These are phyloP conservation scores for Chondrostereum purpureum DNA, from an alignment of 1,284 basidiomycete species.

Conservation along the genomic window DNA sequence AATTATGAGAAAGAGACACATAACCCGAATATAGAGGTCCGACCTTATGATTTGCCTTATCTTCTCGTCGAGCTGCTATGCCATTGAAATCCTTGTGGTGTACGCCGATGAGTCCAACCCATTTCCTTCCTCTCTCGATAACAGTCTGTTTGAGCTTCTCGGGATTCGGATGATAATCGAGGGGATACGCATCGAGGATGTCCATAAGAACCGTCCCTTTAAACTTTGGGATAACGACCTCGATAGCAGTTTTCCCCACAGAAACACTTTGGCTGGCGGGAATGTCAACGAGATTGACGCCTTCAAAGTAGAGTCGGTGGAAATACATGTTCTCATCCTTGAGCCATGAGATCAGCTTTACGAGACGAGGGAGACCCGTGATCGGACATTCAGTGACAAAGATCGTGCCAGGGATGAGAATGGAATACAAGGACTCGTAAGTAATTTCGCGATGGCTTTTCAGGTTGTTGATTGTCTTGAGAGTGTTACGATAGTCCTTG, in stretches of 20 bases:
- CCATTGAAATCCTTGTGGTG: constrained; percentile 53
- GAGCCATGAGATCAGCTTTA: constrained; percentile 32
- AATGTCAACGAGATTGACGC: constrained; percentile 39
- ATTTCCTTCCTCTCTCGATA: constrained; percentile 43
- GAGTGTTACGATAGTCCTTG: constrained; percentile 39
- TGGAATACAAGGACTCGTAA: constrained; percentile 44
- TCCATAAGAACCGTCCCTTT: constrained; percentile 44
- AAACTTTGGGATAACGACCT: constrained; percentile 33
- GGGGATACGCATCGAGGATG: constrained; percentile 42
- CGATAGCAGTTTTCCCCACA: constrained; percentile 35
- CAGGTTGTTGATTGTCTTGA: constrained; percentile 38
- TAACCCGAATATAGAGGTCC: constrained; percentile 22
- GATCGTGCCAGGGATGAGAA: constrained; percentile 43
- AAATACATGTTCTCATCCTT: constrained; percentile 27
- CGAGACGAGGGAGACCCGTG: constrained; percentile 44
- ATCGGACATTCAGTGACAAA: constrained; percentile 45
- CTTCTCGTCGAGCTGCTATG: constrained; percentile 33
- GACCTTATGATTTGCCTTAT: constrained; percentile 35
- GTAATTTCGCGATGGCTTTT: constrained; percentile 48
- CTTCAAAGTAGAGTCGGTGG: constrained; percentile 38
- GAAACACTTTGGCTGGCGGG: constrained; percentile 23
- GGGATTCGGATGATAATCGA: constrained; percentile 39
- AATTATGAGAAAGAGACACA: background rate
- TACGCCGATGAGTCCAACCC: constrained; percentile 40
- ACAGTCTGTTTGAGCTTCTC: constrained; percentile 30